Base-by-base conservation (phyloP, 148 eudicot genomes). In the Vaccinium corymbosum region DNA sequence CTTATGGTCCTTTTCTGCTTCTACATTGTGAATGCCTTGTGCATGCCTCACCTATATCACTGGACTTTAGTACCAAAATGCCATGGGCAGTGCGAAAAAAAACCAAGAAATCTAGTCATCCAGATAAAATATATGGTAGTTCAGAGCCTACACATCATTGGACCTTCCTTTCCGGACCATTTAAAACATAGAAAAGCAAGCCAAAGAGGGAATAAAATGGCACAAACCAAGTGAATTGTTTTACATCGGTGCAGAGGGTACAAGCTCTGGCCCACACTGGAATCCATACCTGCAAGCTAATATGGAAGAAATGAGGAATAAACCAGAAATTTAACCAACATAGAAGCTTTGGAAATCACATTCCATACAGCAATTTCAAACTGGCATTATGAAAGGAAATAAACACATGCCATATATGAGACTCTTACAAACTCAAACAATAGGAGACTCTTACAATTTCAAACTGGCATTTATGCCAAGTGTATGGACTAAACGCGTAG, bases 21-120 rank as follows among this genome's bases (percentile, higher is more conserved):
- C 98, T 76, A 97, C 95, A 90, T 97, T 97, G 84, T 97, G 99
- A 85, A 91, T 85, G n/a, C 98, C 99, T 89, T 97, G 99, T 9
- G 99, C 99, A 88, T 97, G 99, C 83, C 99, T 92, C 86, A 97
- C 98, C 99, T 97, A 79, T 57, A 50, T 1, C 80, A 76, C 79
- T 42, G 20, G 48, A 55, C 85, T 77, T 20, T 53, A 59, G 16
- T 32, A 78, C 70, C 16, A 32, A 50, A 38, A n/a, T 49, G n/a
- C 48, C 74, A 46, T 11, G 59, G 56, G 61, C 62, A 52, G 51
- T 66, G 49, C 49, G 76, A 81, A n/a, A 27, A 7, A 56, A 78
- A 20, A 15, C 50, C 19, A 71, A 55, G 22, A 46, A 19, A 38
- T 38, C 42, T 4, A 48, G n/a, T 25, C 25, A 42, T 6, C 20